Evolutionary conservation across 495 filamentous ascomycete genomes (phyloP), one percentile per base, ranked within the genome.

Genomic region (Aspergillus bridgeri): DNA sequence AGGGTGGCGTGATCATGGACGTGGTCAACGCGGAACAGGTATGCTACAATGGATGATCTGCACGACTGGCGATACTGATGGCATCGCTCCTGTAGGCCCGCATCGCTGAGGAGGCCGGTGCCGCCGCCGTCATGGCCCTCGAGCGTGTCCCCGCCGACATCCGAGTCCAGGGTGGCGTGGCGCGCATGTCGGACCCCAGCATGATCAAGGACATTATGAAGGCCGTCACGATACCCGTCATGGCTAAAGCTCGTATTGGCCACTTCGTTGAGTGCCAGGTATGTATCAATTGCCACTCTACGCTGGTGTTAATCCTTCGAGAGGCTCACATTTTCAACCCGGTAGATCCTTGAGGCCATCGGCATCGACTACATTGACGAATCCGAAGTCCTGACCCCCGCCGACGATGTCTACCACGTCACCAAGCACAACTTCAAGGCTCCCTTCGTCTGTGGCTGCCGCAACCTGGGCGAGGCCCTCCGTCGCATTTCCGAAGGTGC

Each of bases 1-100:
- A 98, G 79, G 94, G 94, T 70, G 94, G 94, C 60, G 94, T 98
- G 42, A 98, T 98, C 72, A 98, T 98, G 94, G 94, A 98, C 72
- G 94, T 98, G 54, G 92, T 96, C 42, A 92, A 92, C 69, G 89
- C 92, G 18, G 86, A 89, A 62, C 92, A 98, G 81, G 88, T 88
- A 77, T 49, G 65, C 44, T 20, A 49, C 53, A 22, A 21, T 21
- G 21, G 51, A 42, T 18, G 5, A 25, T 46, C 18, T 20, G 13
- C 13, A 15, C 1, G 33, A 38, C 8, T 38, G 13, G 33, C 33
- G 13, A 38, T 38, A 38, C 22, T 48, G 33, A 52, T 23, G 22
- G 25, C 18, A 22, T 44, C 42, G 61, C 21, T 53, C 29, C 47
- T 23, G 50, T 54, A 89, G 83, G 92, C 94, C 48, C 89, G 88